Base-by-base conservation (phyloP, 129 eudicot species). In the Sambucus nigra region DNA sequence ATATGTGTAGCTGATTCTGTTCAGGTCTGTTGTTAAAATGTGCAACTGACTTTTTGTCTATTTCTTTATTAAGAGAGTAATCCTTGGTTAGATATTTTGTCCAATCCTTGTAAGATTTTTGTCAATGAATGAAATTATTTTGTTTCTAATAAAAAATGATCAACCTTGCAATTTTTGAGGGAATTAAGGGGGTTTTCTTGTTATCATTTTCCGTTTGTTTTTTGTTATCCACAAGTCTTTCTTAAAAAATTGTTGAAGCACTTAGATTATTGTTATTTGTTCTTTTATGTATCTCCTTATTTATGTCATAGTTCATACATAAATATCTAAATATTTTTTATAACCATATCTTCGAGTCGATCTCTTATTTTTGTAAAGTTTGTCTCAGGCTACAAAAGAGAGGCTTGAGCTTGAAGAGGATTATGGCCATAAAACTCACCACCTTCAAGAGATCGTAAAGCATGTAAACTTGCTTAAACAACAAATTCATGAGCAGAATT, bases 401-500 rank as follows among this genome's bases (percentile, higher is more conserved):
- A 79, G 50, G 74, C 55, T 76, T 45, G 87, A 79, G 77, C 66
- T 91, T 29, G 89, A 79, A 33, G 80, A 65, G 55, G 89, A 91
- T 54, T 60, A 65, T 53, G 60, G 59, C 1, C 73, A 80, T 29
- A 79, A 47, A 65, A 56, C 60, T 52, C 72, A 66, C 28, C 59
- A 66, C 18, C 58, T 76, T 32, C 64, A 53, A 63, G 76, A 67
- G 61, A 63, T 79, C 74, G 28, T 35, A 42, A 73, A 70, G 53
- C 76, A 65, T 51, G 67, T 69, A 44, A 64, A 78, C 61, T 70
- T 49, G 41, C 74, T 75, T 65, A 83, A 84, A 69, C 80, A 84
- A 57, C 92, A 88, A 63, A 71, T 80, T 26, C 76, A 63, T 58
- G 97, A 80, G 74, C 92, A 80, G 74, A 76, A 75, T 65, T 62